phyloP scores from a whole-genome alignment of 1,284 basidiomycete genomes.

The Trametes versicolor region DNA sequence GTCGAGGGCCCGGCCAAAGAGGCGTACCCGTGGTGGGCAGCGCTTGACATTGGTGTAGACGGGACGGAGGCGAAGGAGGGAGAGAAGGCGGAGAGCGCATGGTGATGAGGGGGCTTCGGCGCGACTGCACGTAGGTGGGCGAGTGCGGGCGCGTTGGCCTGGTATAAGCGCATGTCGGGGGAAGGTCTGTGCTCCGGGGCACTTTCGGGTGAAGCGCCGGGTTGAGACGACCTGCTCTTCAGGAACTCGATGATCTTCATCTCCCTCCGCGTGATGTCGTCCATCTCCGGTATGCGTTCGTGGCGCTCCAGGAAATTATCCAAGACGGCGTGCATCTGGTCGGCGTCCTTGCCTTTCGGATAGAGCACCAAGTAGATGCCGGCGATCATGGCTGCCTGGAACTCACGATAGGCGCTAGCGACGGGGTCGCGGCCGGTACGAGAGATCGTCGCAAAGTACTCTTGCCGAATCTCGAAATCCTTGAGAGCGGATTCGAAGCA shows the following conservation, averaged over 20 bases:
- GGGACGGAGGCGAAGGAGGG: conserved; percentile 33
- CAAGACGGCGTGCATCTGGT: conserved; percentile 78
- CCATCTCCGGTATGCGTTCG: conserved; percentile 73
- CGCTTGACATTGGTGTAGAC: conserved; percentile 22
- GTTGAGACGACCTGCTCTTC: conserved; percentile 69
- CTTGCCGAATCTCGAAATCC: conserved; percentile 76
- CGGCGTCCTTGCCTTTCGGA: conserved; percentile 72
- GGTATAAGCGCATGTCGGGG: conserved; percentile 9
- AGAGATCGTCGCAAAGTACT: conserved; percentile 67
- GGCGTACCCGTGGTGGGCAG: conserved; percentile 22
- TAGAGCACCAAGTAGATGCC: conserved; percentile 85
- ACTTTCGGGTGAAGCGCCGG: conserved; percentile 51
- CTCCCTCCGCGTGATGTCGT: conserved; percentile 83
- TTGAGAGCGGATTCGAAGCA: conserved; percentile 84
- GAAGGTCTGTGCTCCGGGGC: conserved; percentile 24
- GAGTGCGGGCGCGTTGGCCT: conserved; percentile 20
- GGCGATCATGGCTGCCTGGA: conserved; percentile 87
- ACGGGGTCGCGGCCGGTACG: conserved; percentile 73
- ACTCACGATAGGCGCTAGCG: conserved; percentile 84
- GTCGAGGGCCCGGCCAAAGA: conserved; percentile 26
- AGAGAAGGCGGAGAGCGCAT: conserved; percentile 19
- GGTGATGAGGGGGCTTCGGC: conserved; percentile 21
- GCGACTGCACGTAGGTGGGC: conserved; percentile 50
- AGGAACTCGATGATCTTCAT: conserved; percentile 85
- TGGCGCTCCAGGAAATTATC: conserved; percentile 81